Conservation (phyloP, 345 rosid genomes). For the Nephelium lappaceum region DNA sequence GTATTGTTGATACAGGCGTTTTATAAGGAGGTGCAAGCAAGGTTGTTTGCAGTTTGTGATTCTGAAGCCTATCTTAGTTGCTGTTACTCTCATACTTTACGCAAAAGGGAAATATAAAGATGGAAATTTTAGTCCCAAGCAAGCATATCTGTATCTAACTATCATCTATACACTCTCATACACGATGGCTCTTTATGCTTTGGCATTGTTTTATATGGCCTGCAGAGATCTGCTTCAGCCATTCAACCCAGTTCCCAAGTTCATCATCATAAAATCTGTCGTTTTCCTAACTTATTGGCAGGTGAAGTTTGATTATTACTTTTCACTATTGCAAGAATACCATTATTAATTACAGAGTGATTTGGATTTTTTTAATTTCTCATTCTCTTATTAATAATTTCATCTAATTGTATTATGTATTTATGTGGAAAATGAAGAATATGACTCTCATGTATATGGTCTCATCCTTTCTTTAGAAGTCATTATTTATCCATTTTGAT, state of each 20-base stretch:
- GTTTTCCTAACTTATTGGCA: slow-evolving; percentile 99
- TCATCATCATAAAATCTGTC: slow-evolving; percentile 90
- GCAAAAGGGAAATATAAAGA: slow-evolving; percentile 95
- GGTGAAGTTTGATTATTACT: slow-evolving; percentile 44
- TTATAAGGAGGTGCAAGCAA: slow-evolving; percentile 97
- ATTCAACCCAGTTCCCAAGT: slow-evolving; percentile 98
- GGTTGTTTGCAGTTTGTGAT: slow-evolving; percentile 98
- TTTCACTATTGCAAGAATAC: background rate
- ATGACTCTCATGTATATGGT: background rate
- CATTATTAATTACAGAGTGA: background rate
- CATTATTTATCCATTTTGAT: background rate
- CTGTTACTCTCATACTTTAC: slow-evolving; percentile 82
- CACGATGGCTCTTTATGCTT: slow-evolving; percentile 82
- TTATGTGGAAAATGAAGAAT: background rate
- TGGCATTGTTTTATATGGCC: slow-evolving; percentile 90
- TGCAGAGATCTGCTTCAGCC: slow-evolving; percentile 99
- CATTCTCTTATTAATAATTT: background rate
- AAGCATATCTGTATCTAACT: slow-evolving; percentile 89
- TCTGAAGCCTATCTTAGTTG: slow-evolving; percentile 90
- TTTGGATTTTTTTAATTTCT: background rate
- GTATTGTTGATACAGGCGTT: slow-evolving; percentile 58
- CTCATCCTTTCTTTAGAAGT: background rate
- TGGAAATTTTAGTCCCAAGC: slow-evolving; percentile 91
- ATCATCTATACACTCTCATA: slow-evolving; percentile 91
- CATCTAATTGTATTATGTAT: background rate